Base-by-base conservation (phyloP, 2,329 filamentous ascomycete species). In the Penicillium brevicompactum region DNA sequence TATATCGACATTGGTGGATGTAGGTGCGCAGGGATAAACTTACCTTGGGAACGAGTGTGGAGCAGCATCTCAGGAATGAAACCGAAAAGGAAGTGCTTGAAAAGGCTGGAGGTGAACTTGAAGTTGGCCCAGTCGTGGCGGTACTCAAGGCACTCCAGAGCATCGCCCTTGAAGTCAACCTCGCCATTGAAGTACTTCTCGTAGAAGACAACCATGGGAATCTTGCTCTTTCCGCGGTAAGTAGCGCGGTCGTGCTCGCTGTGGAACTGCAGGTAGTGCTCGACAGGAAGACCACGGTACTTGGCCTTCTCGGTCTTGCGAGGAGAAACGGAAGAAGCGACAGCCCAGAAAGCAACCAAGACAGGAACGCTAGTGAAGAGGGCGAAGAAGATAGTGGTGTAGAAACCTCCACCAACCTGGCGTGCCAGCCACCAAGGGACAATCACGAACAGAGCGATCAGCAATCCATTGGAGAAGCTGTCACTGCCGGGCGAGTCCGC, bases 171-270 rank as follows among this genome's bases (percentile, higher is more conserved):
- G 83, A 97, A 93, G 67, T 96, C 91, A 61, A 96, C 92, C 55
- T 96, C 87, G 56, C 91, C 91, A 71, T 94, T 89, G 77, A 97
- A 96, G 83, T 97, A 97, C 89, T 93, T 96, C 78, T 97, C 92
- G 73, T 95, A 87, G 82, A 97, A 97, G 22, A 91, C 95, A 80
- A 96, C 88, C 72, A 77, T 77, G 52, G 74, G 74, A 37, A 80
- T 78, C 67, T 78, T 78, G 72, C 76, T 78, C 70, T 78, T 79
- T 62, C 78, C 78, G 57, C 73, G 76, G 67, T 80, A 80, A 55
- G 74, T 76, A 31, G 72, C 72, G 55, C 74, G 71, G 57, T 80
- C 77, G 62, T 77, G 73, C 61, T 78, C 75, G 59, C 67, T 73
- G 66, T 76, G 74, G 70, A 80, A 80, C 46, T 76, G 64, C 47